Evolutionary conservation across 805 yeast species (phyloP).

Genomic region (Pichia eremophila): DNA sequence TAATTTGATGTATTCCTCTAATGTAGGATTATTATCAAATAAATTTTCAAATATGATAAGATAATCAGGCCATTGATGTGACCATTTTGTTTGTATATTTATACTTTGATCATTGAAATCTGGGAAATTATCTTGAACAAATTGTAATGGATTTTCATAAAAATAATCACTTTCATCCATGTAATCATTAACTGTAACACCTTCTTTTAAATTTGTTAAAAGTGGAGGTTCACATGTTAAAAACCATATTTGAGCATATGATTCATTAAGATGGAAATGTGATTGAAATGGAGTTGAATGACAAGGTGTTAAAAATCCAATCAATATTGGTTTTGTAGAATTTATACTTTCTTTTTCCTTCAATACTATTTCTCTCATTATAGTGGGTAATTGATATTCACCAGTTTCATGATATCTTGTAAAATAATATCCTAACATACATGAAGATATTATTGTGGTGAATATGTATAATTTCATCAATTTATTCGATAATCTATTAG

Average conservation of each 20-base stretch:
- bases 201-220: conserved; percentile 24
- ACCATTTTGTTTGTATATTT: conserved; percentile 14
- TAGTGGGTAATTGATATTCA: conserved; percentile 35
- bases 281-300: conserved; percentile 97
- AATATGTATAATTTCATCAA: conserved; percentile 6
- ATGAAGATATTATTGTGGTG: conserved; percentile 9
- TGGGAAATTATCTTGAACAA: conserved; percentile 45
- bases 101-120: neutral
- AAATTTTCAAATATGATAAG: conserved; percentile 59
- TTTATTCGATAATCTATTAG: conserved; percentile 1
- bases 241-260: conserved; percentile 51
- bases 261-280: conserved; percentile 51
- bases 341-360: neutral
- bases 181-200: conserved; percentile 28
- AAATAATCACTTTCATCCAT: conserved; percentile 83
- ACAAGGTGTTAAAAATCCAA: conserved; percentile 90
- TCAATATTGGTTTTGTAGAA: conserved; percentile 28
- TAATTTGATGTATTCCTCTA: neutral
- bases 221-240: conserved; percentile 90
- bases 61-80: conserved; percentile 60
- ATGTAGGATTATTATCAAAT: conserved; percentile 1
- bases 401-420: conserved; percentile 80
- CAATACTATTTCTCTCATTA: neutral
- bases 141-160: conserved; percentile 56
- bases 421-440: conserved; percentile 26